Evolutionary conservation across 2,329 filamentous ascomycete species (phyloP).

Genomic region (Trichoderma atrobrunneum): DNA sequence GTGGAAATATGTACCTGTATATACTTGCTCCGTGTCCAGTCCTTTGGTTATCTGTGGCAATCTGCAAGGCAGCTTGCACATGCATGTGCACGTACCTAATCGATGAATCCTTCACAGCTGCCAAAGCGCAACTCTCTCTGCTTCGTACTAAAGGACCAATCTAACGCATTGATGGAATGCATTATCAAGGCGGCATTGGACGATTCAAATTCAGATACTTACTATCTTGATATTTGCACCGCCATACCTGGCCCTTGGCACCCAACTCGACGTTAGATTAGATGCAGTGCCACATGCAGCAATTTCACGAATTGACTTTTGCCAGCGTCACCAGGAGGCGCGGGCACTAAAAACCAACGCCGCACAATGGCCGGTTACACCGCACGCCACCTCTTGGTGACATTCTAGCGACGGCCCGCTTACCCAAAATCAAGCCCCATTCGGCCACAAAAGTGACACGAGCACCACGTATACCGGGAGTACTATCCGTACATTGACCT

Average conservation of each 20-base stretch:
- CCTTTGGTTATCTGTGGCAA: neutral
- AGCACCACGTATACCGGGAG: neutral
- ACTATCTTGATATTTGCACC: neutral
- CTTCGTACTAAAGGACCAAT: neutral
- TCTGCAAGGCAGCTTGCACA: neutral
- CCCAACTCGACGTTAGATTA: neutral
- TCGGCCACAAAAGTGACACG: neutral
- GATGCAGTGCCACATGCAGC: neutral
- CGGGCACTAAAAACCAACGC: neutral
- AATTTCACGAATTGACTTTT: neutral
- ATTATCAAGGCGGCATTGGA: neutral
- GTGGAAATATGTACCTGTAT: neutral
- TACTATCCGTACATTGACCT: neutral
- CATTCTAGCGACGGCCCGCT: constrained; percentile 4
- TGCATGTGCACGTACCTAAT: neutral
- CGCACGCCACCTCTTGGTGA: neutral
- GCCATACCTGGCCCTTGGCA: neutral
- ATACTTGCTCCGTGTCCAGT: neutral
- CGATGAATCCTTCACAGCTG: neutral
- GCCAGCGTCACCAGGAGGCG: neutral
- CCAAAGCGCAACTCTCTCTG: neutral
- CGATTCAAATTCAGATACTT: neutral
- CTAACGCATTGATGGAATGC: neutral
- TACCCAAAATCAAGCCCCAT: neutral
- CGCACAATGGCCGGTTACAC: neutral